A percentile compares a stretch with the other conserved stretches of the same genome.
These are phyloP conservation scores for Mortierella sp. DNA, from an alignment of 371 early-diverging fungal species.

Conservation along the genomic window DNA sequence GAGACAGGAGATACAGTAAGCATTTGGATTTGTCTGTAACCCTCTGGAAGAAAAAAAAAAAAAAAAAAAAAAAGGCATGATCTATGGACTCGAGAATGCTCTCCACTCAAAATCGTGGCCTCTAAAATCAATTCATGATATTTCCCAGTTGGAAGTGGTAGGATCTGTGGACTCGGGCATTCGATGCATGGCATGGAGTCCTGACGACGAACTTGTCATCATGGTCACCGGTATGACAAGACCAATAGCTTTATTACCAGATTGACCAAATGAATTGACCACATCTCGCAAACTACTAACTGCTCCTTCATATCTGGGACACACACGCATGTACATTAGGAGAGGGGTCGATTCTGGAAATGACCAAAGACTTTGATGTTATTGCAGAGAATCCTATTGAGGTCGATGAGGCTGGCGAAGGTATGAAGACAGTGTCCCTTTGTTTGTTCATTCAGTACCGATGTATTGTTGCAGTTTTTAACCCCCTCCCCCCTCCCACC, in stretches of 20 bases:
- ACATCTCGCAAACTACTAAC: neutral
- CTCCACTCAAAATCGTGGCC: neutral
- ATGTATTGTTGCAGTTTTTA: too few species aligned
- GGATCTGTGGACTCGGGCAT: conserved; percentile 88
- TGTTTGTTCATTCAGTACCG: neutral
- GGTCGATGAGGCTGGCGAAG: conserved; percentile 76
- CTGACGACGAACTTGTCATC: conserved; percentile 89
- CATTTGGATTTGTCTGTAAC: neutral
- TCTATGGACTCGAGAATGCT: neutral
- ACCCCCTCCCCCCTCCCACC: neutral
- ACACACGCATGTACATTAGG: conserved; percentile 56
- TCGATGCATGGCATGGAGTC: conserved; percentile 86
- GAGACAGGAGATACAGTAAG: conserved; percentile 61
- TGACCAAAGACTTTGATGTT: conserved; percentile 95
- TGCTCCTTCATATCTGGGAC: neutral
- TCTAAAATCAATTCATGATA: neutral
- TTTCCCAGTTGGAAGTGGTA: conserved; percentile 66
- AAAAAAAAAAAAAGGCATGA: too few species aligned
- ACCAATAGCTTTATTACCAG: too few species aligned
- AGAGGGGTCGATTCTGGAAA: conserved; percentile 80
- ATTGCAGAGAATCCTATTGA: conserved; percentile 81
- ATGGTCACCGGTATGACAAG: conserved; percentile 75
- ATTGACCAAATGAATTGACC: too few species aligned
- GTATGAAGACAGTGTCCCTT: conserved; percentile 36
- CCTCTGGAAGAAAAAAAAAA: neutral